These are phyloP conservation scores for Pyrus pyrifolia DNA, from an alignment of 306 rosid species.

Conservation along the genomic window DNA sequence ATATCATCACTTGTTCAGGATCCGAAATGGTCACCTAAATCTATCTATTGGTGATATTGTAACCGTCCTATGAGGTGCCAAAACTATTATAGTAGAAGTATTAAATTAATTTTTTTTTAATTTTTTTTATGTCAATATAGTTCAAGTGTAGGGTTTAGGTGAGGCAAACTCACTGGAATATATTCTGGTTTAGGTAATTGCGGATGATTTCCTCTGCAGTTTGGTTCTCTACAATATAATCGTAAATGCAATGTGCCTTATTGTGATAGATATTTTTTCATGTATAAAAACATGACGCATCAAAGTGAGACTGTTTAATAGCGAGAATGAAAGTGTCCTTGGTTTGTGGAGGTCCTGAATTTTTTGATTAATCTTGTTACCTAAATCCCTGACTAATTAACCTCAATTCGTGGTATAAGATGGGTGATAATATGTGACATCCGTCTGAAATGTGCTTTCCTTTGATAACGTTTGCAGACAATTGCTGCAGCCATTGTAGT, in stretches of 20 bases:
- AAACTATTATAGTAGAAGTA: too few species aligned
- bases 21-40: too few species aligned
- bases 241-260: too few species aligned
- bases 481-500: constrained; percentile 84
- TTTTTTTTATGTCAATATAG: too few species aligned
- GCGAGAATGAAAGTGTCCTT: background rate
- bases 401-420: background rate
- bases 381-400: background rate
- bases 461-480: constrained; percentile 32
- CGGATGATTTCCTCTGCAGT: too few species aligned
- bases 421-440: background rate
- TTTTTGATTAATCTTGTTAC: background rate
- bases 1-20: too few species aligned
- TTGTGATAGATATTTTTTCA: background rate
- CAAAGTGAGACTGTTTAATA: constrained; percentile 1
- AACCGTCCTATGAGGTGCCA: background rate
- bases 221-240: background rate
- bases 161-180: background rate
- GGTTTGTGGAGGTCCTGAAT: constrained; percentile 12
- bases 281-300: background rate
- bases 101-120: too few species aligned
- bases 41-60: too few species aligned
- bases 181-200: background rate
- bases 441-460: constrained; percentile 2
- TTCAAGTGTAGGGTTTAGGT: too few species aligned